Conservation (phyloP, 1,284 basidiomycete species). For the Trichosporon coremiiforme region DNA sequence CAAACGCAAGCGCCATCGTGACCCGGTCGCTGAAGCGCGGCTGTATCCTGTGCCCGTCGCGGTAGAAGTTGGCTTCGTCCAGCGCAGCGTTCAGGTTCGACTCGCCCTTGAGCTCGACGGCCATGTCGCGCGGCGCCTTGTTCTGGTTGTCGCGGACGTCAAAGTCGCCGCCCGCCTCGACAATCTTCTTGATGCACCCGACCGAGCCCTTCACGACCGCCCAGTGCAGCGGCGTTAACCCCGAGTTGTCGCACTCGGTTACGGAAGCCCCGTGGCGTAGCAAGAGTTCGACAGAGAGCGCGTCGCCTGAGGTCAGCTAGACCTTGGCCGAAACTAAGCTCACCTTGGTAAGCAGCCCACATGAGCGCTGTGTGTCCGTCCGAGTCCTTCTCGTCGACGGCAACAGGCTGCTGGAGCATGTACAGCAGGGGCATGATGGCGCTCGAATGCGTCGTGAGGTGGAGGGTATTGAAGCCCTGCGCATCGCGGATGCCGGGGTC, state of each 20-base stretch:
- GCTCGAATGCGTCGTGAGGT: conserved; percentile 91
- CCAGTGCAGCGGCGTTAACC: conserved; percentile 94
- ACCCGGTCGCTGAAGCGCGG: conserved; percentile 62
- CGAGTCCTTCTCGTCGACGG: conserved; percentile 81
- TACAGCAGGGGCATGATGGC: conserved; percentile 92
- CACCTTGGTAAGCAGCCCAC: conserved; percentile 95
- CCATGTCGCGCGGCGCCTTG: conserved; percentile 92
- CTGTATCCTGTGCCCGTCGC: conserved; percentile 47
- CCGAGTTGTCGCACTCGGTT: conserved; percentile 73
- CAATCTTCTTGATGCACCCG: conserved; percentile 75
- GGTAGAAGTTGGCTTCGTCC: conserved; percentile 65
- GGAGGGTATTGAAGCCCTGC: conserved; percentile 95
- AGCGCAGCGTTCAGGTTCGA: conserved; percentile 85
- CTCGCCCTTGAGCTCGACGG: conserved; percentile 84
- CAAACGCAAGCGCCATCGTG: conserved; percentile 77
- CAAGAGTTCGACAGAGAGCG: conserved; percentile 87
- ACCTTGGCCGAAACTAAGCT: background rate
- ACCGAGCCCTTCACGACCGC: conserved; percentile 95
- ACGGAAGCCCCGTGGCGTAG: conserved; percentile 84
- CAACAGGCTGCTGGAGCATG: conserved; percentile 85
- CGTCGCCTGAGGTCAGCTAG: conserved; percentile 61
- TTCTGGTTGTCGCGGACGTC: conserved; percentile 78
- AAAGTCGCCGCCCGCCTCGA: conserved; percentile 83
- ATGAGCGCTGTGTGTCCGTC: conserved; percentile 95
- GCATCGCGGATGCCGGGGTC: conserved; percentile 89